Evolutionary conservation across 345 rosid species (phyloP).

Genomic region (Hypericum androsaemum): DNA sequence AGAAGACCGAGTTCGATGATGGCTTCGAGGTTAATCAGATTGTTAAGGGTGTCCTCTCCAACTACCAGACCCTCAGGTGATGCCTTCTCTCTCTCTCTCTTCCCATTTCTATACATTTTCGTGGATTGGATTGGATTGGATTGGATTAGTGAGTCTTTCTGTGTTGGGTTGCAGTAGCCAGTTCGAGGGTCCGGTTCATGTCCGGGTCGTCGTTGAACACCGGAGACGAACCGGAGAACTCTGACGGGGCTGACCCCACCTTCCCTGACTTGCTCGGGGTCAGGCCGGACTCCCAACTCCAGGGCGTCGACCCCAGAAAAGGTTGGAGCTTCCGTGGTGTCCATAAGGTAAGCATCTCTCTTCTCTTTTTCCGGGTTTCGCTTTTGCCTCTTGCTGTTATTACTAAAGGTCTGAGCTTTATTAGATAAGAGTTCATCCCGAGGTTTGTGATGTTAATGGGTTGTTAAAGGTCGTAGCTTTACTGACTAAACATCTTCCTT

Average conservation of each 20-base stretch:
- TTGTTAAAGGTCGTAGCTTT: too few relatives aligned
- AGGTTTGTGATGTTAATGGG: too few relatives aligned
- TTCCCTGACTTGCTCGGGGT: conserved; percentile 28
- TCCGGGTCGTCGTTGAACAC: too few relatives aligned
- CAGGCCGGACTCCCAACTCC: conserved; percentile 53
- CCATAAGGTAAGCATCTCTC: conserved; percentile 49
- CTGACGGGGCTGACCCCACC: conserved; percentile 23
- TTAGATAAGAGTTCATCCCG: too few relatives aligned
- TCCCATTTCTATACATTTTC: not conserved
- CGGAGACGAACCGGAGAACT: not conserved
- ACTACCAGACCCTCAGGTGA: conserved; percentile 18
- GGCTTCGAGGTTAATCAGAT: conserved; percentile 21
- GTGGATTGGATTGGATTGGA: not conserved
- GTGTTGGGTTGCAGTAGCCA: too few relatives aligned
- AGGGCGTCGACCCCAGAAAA: conserved; percentile 79
- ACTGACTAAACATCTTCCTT: not conserved
- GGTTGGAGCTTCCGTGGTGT: conserved; percentile 97
- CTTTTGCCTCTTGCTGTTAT: not conserved
- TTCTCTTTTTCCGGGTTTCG: not conserved
- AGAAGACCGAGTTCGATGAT: not conserved
- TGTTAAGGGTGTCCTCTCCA: conserved; percentile 17
- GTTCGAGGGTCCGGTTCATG: too few relatives aligned
- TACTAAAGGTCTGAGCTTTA: too few relatives aligned
- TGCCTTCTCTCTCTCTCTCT: conserved; percentile 10
- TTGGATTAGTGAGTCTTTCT: not conserved